phyloP scores from a whole-genome alignment of 1,284 basidiomycete genomes.

The Heterobasidion occidentale region DNA sequence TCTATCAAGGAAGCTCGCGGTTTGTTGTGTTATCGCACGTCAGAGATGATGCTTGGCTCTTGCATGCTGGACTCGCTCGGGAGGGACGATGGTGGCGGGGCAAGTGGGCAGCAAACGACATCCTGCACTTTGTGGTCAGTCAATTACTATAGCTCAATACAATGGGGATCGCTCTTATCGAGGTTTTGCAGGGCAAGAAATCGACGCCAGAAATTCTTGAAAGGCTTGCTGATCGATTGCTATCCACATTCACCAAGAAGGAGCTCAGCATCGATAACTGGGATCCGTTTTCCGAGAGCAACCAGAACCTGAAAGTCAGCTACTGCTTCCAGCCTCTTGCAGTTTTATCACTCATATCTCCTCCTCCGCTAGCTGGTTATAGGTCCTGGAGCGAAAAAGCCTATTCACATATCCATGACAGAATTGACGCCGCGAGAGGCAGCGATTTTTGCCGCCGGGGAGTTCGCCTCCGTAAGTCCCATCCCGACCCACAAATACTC shows the following conservation, averaged over 20 bases:
- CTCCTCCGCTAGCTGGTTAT: conserved; percentile 44
- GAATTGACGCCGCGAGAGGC: conserved; percentile 49
- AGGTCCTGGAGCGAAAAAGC: conserved; percentile 45
- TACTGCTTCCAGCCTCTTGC: neutral
- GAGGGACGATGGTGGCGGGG: conserved; percentile 67
- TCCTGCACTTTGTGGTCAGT: conserved; percentile 46
- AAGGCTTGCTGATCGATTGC: neutral
- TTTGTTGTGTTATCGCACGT: conserved; percentile 59
- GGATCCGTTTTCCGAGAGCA: neutral
- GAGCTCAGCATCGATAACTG: neutral
- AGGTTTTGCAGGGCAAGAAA: neutral
- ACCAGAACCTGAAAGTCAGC: conserved; percentile 6
- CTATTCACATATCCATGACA: conserved; percentile 42
- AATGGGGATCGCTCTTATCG: neutral
- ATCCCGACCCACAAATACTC: neutral
- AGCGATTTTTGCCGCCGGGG: conserved; percentile 44
- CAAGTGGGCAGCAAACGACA: conserved; percentile 45
- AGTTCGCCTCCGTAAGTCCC: conserved; percentile 45
- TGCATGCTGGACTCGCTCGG: conserved; percentile 50
- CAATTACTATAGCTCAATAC: neutral
- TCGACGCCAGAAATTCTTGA: neutral
- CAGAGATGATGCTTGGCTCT: conserved; percentile 39
- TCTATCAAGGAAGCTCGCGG: conserved; percentile 57
- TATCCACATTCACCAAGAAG: neutral
- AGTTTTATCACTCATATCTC: neutral